Evolutionary conservation across 2,329 filamentous ascomycete genomes (phyloP).

Genomic region (Cladophialophora carrionii): DNA sequence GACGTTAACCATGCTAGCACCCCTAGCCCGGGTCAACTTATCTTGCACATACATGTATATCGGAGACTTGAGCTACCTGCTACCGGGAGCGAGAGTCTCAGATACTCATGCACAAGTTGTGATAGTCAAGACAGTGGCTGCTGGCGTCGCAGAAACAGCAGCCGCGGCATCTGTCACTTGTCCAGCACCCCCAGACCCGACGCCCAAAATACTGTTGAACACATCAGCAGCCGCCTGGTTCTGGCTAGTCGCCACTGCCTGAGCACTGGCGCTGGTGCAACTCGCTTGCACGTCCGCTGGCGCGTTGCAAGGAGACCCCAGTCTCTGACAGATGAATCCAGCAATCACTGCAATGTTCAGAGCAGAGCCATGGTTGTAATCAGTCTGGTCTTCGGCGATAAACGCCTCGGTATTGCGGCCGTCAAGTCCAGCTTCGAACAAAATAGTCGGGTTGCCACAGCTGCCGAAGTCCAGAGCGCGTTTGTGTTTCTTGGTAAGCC

Average conservation of each 20-base stretch:
- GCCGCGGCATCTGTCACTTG: slow-evolving; percentile 1
- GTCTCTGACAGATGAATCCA: slow-evolving; percentile 53
- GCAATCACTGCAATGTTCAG: slow-evolving; percentile 54
- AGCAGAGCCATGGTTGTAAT: slow-evolving; percentile 59
- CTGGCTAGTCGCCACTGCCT: slow-evolving; percentile 24
- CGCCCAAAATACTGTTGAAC: slow-evolving; percentile 22
- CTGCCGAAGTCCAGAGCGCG: slow-evolving; percentile 48
- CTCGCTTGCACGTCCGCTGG: slow-evolving; percentile 32
- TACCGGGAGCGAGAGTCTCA: background rate
- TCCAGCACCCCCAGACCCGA: background rate
- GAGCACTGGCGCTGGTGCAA: slow-evolving; percentile 20
- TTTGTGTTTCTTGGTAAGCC: slow-evolving; percentile 18
- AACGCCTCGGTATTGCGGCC: slow-evolving; percentile 53
- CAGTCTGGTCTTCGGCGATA: slow-evolving; percentile 47
- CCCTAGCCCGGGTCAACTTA: background rate
- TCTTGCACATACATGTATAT: background rate
- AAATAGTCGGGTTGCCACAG: slow-evolving; percentile 55
- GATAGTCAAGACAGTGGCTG: slow-evolving; percentile 19
- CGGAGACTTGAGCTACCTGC: background rate
- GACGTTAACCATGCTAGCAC: background rate
- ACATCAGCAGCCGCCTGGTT: slow-evolving; percentile 28
- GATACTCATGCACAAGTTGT: slow-evolving; percentile 16
- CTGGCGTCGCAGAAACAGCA: background rate
- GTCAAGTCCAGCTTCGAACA: slow-evolving; percentile 54
- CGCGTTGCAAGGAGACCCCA: slow-evolving; percentile 45